Percentiles rank a stretch among this genome's conserved stretches.
Evolutionary conservation across 306 rosid species (phyloP).

Genomic region (Myrica gale): DNA sequence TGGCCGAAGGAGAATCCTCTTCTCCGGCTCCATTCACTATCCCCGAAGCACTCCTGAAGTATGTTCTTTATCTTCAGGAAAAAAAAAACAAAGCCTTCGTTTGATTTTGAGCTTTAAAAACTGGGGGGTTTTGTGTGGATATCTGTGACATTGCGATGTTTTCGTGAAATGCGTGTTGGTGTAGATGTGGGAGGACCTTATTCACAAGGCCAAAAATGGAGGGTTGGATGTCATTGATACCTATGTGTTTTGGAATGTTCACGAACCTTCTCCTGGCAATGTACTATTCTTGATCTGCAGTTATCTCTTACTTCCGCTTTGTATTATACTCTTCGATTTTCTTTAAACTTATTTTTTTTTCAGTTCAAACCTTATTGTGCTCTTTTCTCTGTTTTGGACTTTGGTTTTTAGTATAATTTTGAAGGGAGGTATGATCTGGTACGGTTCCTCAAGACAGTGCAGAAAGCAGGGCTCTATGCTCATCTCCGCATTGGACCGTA

Average conservation of each 20-base stretch:
- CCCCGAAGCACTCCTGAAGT: conserved; percentile 96
- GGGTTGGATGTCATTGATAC: conserved; percentile 91
- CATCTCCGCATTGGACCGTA: conserved; percentile 99
- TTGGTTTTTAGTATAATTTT: conserved; percentile 70
- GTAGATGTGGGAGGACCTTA: conserved; percentile 97
- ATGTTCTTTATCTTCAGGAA: not conserved
- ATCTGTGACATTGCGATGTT: conserved; percentile 1
- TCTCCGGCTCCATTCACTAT: conserved; percentile 96
- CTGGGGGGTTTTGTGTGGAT: conserved; percentile 1
- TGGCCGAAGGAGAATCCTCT: conserved; percentile 77
- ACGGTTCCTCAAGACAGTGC: conserved; percentile 80
- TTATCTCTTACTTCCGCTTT: not conserved
- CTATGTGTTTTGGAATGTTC: conserved; percentile 92
- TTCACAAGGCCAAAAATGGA: conserved; percentile 86
- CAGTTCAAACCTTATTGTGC: conserved; percentile 15
- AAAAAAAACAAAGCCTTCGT: no score
- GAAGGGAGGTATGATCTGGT: conserved; percentile 89
- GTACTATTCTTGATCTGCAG: conserved; percentile 49
- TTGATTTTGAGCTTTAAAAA: conserved; percentile 1
- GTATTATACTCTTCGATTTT: not conserved
- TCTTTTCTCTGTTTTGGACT: not conserved
- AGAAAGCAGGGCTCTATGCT: conserved; percentile 79
- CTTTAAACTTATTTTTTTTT: not conserved
- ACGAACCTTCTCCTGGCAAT: conserved; percentile 90
- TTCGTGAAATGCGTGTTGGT: conserved; percentile 39